Conservation (phyloP, 2,329 filamentous ascomycete species). For the Dryadomyces quercus-mongolicae region DNA sequence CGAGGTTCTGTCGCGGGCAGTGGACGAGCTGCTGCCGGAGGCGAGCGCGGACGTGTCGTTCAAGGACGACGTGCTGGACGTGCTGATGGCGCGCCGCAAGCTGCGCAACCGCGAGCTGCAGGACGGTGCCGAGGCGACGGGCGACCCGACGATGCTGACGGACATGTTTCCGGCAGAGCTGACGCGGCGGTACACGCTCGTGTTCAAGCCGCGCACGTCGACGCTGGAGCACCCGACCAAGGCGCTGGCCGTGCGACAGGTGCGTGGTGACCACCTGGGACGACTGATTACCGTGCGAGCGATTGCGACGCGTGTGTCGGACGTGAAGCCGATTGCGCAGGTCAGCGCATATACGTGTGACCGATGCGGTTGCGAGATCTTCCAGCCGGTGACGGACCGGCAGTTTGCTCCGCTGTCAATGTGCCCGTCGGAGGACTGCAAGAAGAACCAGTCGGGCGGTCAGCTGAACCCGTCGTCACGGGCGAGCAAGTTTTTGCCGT, state of each 20-base stretch:
- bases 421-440: slow-evolving; percentile 85
- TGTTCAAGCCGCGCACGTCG: slow-evolving; percentile 84
- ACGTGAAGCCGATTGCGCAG: slow-evolving; percentile 94
- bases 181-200: slow-evolving; percentile 85
- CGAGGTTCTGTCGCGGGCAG: slow-evolving; percentile 76
- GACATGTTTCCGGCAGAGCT: slow-evolving; percentile 85
- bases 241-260: slow-evolving; percentile 78
- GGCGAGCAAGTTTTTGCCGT: slow-evolving; percentile 91
- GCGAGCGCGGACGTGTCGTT: slow-evolving; percentile 75
- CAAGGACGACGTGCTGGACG: slow-evolving; percentile 94
- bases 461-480: slow-evolving; percentile 90
- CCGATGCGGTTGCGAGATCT: slow-evolving; percentile 91
- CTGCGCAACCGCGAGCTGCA: slow-evolving; percentile 70
- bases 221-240: slow-evolving; percentile 51
- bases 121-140: slow-evolving; percentile 51
- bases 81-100: slow-evolving; percentile 86
- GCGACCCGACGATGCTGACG: slow-evolving; percentile 52
- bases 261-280: slow-evolving; percentile 85
- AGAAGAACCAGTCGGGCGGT: slow-evolving; percentile 80
- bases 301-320: slow-evolving; percentile 89
- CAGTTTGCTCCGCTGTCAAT: slow-evolving; percentile 78
- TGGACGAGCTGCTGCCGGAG: slow-evolving; percentile 75
- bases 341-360: slow-evolving; percentile 98
- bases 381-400: slow-evolving; percentile 86
- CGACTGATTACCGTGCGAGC: slow-evolving; percentile 88